These are phyloP conservation scores for Zygotorulaspora chibaensis DNA, from an alignment of 805 yeast genomes.

Conservation along the genomic window DNA sequence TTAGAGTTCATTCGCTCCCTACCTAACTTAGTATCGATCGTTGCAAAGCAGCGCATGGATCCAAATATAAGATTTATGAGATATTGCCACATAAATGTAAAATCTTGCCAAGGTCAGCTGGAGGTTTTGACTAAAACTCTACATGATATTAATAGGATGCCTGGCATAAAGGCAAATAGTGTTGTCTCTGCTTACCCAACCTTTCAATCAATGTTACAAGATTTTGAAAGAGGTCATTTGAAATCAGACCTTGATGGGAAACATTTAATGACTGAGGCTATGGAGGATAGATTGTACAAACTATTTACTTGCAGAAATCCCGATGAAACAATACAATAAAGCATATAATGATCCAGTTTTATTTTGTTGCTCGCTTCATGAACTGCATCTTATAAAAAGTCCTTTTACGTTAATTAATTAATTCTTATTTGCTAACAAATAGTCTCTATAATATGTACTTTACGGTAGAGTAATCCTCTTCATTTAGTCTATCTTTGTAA, in stretches of 20 bases:
- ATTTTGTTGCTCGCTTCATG: slow-evolving; percentile 24
- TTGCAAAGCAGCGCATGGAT: slow-evolving; percentile 51
- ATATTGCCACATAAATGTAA: slow-evolving; percentile 53
- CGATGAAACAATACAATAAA: slow-evolving; percentile 33
- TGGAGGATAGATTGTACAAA: slow-evolving; percentile 45
- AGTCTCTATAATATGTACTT: slow-evolving; percentile 39
- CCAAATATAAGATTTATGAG: slow-evolving; percentile 50
- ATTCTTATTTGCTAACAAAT: not conserved
- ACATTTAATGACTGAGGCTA: slow-evolving; percentile 46
- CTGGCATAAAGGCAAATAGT: slow-evolving; percentile 46
- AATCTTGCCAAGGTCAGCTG: slow-evolving; percentile 47
- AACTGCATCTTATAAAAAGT: slow-evolving; percentile 37
- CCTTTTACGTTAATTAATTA: not conserved
- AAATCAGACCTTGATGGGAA: slow-evolving; percentile 43
- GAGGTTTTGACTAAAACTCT: slow-evolving; percentile 49
- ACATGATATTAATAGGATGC: slow-evolving; percentile 55
- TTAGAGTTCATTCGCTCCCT: slow-evolving; percentile 50
- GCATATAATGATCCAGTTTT: not conserved
- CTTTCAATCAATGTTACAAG: slow-evolving; percentile 32
- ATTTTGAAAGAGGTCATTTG: slow-evolving; percentile 33
- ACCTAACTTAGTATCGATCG: slow-evolving; percentile 52
- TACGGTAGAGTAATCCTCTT: slow-evolving; percentile 49
- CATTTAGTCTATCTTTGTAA: slow-evolving; percentile 46
- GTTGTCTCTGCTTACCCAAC: slow-evolving; percentile 41
- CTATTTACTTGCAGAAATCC: slow-evolving; percentile 51